Percentiles rank a stretch among this genome's conserved stretches.
Evolutionary conservation across 169 alveolate genomes (phyloP).

Genomic region (Eimeria maxima): DNA sequence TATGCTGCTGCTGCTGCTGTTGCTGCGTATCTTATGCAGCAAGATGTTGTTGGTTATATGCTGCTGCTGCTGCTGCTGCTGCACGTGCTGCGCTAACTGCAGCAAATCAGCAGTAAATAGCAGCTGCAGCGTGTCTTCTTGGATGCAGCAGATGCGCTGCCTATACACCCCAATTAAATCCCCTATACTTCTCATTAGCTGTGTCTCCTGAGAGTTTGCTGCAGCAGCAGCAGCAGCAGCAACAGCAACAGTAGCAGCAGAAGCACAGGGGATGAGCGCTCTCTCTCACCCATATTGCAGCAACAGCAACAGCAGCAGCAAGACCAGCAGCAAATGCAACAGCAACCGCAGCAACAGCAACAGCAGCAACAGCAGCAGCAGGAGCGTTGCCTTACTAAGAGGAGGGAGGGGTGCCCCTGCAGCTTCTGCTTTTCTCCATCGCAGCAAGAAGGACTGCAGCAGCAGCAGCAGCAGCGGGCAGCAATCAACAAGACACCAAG

Average conservation of each 20-base stretch:
- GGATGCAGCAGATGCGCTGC: slow-evolving; percentile 33
- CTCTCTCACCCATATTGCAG: neutral
- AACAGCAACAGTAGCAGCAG: slow-evolving; percentile 57
- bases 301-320: slow-evolving; percentile 31
- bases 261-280: neutral
- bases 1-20: slow-evolving; percentile 54
- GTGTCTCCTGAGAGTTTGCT: slow-evolving; percentile 52
- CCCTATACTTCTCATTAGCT: slow-evolving; percentile 9
- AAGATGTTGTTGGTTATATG: neutral
- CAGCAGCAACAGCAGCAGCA: neutral
- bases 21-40: slow-evolving; percentile 36
- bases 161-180: slow-evolving; percentile 30
- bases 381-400: neutral
- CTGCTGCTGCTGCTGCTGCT: slow-evolving; percentile 35
- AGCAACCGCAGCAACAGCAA: neutral
- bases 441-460: slow-evolving; percentile 24
- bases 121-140: slow-evolving; percentile 53
- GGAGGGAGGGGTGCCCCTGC: slow-evolving; percentile 38
- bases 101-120: slow-evolving; percentile 27
- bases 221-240: slow-evolving; percentile 61
- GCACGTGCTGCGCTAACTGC: slow-evolving; percentile 34
- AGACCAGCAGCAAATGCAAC: neutral
- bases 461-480: slow-evolving; percentile 59
- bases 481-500: slow-evolving; percentile 48
- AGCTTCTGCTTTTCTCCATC: slow-evolving; percentile 10